These are phyloP conservation scores for Leccinum pachyderme DNA, from an alignment of 1,284 basidiomycete species.

Conservation along the genomic window DNA sequence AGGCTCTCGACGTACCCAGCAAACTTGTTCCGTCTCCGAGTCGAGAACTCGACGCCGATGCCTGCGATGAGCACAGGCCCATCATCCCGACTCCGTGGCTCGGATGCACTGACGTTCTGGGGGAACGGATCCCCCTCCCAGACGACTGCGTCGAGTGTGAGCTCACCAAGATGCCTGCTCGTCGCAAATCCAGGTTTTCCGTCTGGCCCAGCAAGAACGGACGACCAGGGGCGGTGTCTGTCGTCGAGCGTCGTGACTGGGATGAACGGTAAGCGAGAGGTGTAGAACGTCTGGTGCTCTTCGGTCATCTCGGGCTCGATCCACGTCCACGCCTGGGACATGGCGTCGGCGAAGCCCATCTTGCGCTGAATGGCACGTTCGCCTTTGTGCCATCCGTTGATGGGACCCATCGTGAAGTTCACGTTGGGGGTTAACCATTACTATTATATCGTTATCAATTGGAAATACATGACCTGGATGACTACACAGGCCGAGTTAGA, in stretches of 20 bases:
- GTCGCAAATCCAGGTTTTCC: constrained; percentile 44
- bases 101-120: constrained; percentile 32
- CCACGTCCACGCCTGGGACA: constrained; percentile 30
- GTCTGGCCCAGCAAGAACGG: constrained; percentile 33
- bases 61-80: constrained; percentile 47
- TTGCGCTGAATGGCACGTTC: constrained; percentile 36
- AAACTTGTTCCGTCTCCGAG: constrained; percentile 60
- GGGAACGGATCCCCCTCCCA: constrained; percentile 60
- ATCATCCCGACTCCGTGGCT: neutral
- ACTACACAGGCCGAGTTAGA: no score
- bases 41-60: constrained; percentile 59
- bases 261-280: constrained; percentile 38
- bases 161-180: constrained; percentile 38
- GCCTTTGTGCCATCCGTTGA: constrained; percentile 42
- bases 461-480: neutral
- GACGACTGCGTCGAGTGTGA: constrained; percentile 43
- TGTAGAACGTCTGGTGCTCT: constrained; percentile 37
- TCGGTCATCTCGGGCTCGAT: constrained; percentile 36
- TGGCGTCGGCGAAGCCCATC: constrained; percentile 28
- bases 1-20: constrained; percentile 46
- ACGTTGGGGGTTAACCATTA: no score
- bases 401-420: constrained; percentile 15
- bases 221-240: constrained; percentile 38
- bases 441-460: neutral
- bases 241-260: constrained; percentile 40